Base-by-base conservation (phyloP, 805 yeast species). In the Wickerhamomyces strasburgensis region DNA sequence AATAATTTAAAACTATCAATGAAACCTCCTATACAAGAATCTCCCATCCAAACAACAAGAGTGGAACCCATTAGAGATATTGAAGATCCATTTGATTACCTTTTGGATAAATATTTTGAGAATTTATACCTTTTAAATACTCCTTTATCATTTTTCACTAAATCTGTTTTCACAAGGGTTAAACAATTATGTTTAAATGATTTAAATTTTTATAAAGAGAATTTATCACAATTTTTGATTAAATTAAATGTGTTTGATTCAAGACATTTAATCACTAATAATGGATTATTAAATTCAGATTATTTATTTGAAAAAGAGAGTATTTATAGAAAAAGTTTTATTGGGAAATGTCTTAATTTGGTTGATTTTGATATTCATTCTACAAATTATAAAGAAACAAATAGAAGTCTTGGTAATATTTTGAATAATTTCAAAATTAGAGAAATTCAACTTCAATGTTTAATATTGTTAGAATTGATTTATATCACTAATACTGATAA, bases 391-490 rank as follows among this genome's bases (percentile, higher is more conserved):
- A 39, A 40, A n/a, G 52, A 49, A 18, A 49, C 52, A 4, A 55
- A 59, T 31, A 58, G 58, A 18, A 45, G 51, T 7, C 28, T 60
- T 1, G 48, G 48, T 1, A 62, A 57, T 13, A 41, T 70, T 1
- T 49, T 63, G 3, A 52, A 60, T 27, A 64, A 67, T 27, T 57
- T 76, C 40, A 77, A 75, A 43, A 60, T 72, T 3, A 57, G 81
- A 25, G 83, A 77, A 44, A 71, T 78, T 1, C 80, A 75, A 43
- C 49, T 78, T 23, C 83, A 78, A 48, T 58, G 75, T 0, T 46
- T 78, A 2, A 42, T 75, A 1, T 43, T 72, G 3, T 46, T 77
- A 28, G 83, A 78, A 44, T 38, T 73, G 4, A 52, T 76, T 3
- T 44, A 53, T 16, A 33, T 58, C 9, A 51, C 61, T 39, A 54